Evolutionary conservation across 257 asterid genomes (phyloP).

Genomic region (Nicotiana tomentosiformis): DNA sequence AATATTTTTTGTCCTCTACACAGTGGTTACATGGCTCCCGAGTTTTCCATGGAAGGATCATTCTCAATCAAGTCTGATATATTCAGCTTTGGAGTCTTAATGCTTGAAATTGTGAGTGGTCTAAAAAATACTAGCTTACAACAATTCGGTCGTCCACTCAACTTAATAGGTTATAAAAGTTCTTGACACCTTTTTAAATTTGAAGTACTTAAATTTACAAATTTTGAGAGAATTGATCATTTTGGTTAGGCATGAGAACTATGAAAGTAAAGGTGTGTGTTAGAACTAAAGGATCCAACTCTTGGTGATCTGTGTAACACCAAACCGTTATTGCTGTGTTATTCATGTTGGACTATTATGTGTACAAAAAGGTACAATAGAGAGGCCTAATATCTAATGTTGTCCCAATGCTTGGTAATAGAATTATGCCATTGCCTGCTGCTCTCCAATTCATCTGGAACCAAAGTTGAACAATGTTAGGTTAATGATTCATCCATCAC

Average conservation of each 20-base stretch:
- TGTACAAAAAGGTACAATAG: conserved; percentile 39
- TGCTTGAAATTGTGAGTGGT: conserved; percentile 58
- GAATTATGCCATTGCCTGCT: conserved; percentile 18
- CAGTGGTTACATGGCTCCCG: conserved; percentile 75
- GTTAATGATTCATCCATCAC: conserved; percentile 8
- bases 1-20: not conserved
- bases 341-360: conserved; percentile 48
- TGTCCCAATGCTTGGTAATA: conserved; percentile 41
- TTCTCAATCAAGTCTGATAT: conserved; percentile 60
- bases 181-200: not conserved
- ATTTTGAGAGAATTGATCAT: not conserved
- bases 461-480: not conserved
- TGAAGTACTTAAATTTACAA: not conserved
- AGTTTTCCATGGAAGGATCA: conserved; percentile 62
- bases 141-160: conserved; percentile 35
- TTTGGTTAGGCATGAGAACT: conserved; percentile 53
- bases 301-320: conserved; percentile 24
- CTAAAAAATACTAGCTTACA: conserved; percentile 36
- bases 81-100: conserved; percentile 51
- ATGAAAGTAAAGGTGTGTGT: conserved; percentile 17
- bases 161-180: conserved; percentile 57
- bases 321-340: conserved; percentile 30
- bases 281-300: conserved; percentile 33
- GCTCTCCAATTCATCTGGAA: conserved; percentile 16
- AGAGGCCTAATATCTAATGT: conserved; percentile 49